Conservation (phyloP, 148 eudicot genomes). For the Dysphania ambrosioides region DNA sequence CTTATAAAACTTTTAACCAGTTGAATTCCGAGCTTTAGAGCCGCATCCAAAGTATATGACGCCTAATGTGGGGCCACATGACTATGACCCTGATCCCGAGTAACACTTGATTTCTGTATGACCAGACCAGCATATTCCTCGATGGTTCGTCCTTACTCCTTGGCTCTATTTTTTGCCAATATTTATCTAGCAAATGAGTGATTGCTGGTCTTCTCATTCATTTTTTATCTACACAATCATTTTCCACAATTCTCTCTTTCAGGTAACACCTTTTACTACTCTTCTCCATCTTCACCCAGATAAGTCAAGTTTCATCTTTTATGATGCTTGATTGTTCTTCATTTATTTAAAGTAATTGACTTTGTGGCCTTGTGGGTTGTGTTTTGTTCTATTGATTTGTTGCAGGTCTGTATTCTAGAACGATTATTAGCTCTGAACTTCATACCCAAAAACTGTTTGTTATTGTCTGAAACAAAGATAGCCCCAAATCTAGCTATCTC, state of each 20-base stretch:
- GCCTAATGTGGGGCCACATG: no score
- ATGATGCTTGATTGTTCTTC: neutral
- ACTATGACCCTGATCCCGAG: no score
- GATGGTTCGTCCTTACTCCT: no score
- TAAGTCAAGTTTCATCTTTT: neutral
- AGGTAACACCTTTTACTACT: neutral
- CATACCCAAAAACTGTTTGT: conserved; percentile 21
- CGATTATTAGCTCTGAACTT: neutral
- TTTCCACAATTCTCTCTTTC: conserved; percentile 3
- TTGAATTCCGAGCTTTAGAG: no score
- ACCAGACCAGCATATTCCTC: no score
- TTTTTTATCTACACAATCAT: neutral
- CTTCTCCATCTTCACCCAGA: conserved; percentile 4
- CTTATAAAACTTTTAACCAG: no score
- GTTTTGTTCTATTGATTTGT: neutral
- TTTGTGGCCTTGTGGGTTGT: neutral
- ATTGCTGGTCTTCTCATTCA: neutral
- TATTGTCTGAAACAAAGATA: conserved; percentile 13
- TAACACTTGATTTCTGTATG: no score
- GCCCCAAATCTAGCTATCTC: neutral
- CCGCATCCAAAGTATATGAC: no score
- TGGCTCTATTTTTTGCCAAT: no score
- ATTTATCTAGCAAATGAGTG: neutral
- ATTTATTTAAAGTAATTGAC: neutral
- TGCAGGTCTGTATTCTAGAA: neutral